Evolutionary conservation across 2,329 filamentous ascomycete genomes (phyloP).

Genomic region (Immersiporthe knoxdaviesiana): DNA sequence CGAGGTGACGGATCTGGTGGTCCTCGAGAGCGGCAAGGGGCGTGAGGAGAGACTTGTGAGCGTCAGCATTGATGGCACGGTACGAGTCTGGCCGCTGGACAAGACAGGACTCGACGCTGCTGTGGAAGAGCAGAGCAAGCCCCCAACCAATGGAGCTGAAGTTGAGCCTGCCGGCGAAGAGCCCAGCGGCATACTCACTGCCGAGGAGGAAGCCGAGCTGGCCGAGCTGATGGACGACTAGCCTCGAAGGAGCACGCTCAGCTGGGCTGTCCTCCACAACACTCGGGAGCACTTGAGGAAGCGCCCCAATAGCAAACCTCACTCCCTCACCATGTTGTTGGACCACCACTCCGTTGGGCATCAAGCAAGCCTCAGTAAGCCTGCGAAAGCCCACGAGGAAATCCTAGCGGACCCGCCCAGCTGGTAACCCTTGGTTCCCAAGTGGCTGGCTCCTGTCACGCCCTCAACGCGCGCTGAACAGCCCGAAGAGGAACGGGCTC

Average conservation of each 20-base stretch:
- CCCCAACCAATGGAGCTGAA: conserved; percentile 53
- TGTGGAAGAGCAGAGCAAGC: conserved; percentile 53
- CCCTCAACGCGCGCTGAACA: not conserved
- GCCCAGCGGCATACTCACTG: conserved; percentile 65
- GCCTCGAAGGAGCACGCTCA: conserved; percentile 32
- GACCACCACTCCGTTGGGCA: not conserved
- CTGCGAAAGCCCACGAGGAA: not conserved
- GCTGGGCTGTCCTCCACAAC: not conserved
- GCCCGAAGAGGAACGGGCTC: not conserved
- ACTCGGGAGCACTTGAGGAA: not conserved
- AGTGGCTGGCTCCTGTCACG: not conserved
- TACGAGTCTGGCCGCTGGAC: conserved; percentile 80
- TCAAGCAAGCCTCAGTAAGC: not conserved
- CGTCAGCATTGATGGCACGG: conserved; percentile 86
- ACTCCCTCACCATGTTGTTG: not conserved
- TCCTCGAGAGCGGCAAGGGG: conserved; percentile 53
- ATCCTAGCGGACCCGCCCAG: not conserved
- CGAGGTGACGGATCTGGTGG: conserved; percentile 80
- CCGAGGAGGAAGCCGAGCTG: conserved; percentile 88
- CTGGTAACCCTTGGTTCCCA: not conserved
- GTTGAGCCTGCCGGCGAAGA: conserved; percentile 50
- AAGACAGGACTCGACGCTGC: conserved; percentile 59
- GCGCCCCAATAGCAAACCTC: conserved; percentile 2
- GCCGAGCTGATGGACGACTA: conserved; percentile 88
- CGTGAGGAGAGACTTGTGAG: conserved; percentile 66